Evolutionary conservation across 2,329 filamentous ascomycete genomes (phyloP).

Genomic region (Aspergillus eucalypticola): DNA sequence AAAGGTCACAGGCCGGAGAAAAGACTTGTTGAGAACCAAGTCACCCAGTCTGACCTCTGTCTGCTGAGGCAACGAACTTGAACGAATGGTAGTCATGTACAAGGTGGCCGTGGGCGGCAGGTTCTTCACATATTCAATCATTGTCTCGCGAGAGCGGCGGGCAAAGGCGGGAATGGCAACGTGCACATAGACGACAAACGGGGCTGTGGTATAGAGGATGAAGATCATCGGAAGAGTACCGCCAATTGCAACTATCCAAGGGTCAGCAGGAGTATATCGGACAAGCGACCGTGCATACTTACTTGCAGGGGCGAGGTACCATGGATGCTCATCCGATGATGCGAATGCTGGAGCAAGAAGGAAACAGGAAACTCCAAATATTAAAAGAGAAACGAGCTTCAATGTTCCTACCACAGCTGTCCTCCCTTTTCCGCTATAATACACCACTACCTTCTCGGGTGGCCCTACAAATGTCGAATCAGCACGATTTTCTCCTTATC

Average conservation of each 20-base stretch:
- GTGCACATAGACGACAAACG: conserved; percentile 72
- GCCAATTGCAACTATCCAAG: conserved; percentile 54
- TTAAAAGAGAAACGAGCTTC: conserved; percentile 70
- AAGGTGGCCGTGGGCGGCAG: conserved; percentile 47
- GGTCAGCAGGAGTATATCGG: conserved; percentile 14
- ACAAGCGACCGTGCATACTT: conserved; percentile 18
- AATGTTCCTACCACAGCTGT: conserved; percentile 69
- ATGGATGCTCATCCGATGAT: conserved; percentile 43
- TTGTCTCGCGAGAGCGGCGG: conserved; percentile 57
- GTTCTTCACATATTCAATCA: conserved; percentile 46
- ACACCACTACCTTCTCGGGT: conserved; percentile 62
- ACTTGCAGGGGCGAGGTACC: conserved; percentile 46
- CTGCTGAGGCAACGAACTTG: conserved; percentile 45
- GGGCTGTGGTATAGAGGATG: conserved; percentile 64
- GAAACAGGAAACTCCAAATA: conserved; percentile 66
- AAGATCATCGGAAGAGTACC: conserved; percentile 66
- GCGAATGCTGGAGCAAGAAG: conserved; percentile 63
- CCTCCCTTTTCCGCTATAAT: conserved; percentile 69
- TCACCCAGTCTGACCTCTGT: conserved; percentile 47
- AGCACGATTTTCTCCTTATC: neutral
- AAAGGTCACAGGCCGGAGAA: conserved; percentile 44
- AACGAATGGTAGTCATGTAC: conserved; percentile 49
- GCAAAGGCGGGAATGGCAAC: conserved; percentile 67
- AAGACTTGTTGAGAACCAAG: conserved; percentile 37
- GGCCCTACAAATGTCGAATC: conserved; percentile 30